Evolutionary conservation across 106 monocot species (phyloP), one percentile per base, ranked within the genome.

Genomic region (Platanthera guangdongensis): DNA sequence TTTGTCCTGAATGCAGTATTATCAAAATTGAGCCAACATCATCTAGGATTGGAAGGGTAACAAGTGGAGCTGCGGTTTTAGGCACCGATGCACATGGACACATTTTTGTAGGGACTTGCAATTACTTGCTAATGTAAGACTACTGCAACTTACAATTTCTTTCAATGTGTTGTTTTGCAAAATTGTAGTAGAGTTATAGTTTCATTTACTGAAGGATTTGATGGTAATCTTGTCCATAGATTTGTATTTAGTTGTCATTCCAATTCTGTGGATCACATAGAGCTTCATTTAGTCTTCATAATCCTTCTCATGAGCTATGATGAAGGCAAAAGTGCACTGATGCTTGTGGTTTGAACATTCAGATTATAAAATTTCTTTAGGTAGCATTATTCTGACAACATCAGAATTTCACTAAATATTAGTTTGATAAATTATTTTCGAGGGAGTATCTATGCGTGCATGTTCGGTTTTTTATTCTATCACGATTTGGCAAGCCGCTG

Each of bases 111-210:
- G 90, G 90, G 55, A 71, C 85, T 13, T 95, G 92, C 85, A 88
- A 95, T 84, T 92, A 90, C 75, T 90, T 95, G 79, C 85, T 95
- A 47, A 87, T 95, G 95, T 95, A 88, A 92, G 92, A 14, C 12
- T 52, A 21, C 51, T 72, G 13, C 5, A 72, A 0, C n/a, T 13
- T 70, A 7, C 15, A 70, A 25, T 70, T 70, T 70, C 47, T 45
- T 48, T 16, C 30, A 30, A 9, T 25, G 47, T 70, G 70, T 70
- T 70, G 0, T 47, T 70, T 70, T 70, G 47, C n/a, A 39, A 65
- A 10, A 30, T 32, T 60, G 48, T 70, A 70, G 47, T n/a, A 16
- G 70, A 14, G 32, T 32, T 70, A 16, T 16, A 70, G 47, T 15
- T 48, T 48, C 70, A 16, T 70, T 47, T 70, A 30, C 47, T n/a